Base-by-base conservation (phyloP, 2,329 filamentous ascomycete genomes). In the Neonectria magnoliae region DNA sequence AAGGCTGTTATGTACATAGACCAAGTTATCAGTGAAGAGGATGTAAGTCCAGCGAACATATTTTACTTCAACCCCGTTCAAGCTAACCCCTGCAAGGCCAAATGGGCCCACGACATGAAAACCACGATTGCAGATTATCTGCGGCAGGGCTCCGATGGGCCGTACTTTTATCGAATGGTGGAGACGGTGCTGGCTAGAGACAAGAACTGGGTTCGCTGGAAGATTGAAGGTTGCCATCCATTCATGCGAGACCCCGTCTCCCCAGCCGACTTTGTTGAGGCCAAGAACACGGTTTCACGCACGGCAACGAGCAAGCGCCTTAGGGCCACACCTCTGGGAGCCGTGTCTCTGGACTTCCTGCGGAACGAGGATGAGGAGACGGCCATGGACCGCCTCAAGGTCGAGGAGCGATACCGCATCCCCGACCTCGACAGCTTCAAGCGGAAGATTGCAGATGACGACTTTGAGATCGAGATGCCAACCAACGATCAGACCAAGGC, bases 141-240 rank as follows among this genome's bases (percentile, higher is more conserved):
- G 61, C 91, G 92, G 75, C 86, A 90, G 72, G 93, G 93, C 20
- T 81, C 85, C 45, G 94, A 97, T 74, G 96, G 96, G 31, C 92
- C 93, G 68, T 97, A 97, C 79, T 99, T 98, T 79, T 92, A 94
- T 80, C 91, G 96, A 42, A 97, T 98, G 88, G 94, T 99, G 33
- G 95, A 98, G 77, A 98, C 94, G 13, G 95, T 99, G 33, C 87
- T 99, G 31, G 93, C 93, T 25, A 88, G 96, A 68, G 96, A 99
- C 79, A 98, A 98, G 83, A 98, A 98, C 76, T 99, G 97, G 97
- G 94, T 97, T 48, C 91, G 94, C 67, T 99, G 96, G 96, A 99
- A 99, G 81, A 91, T 95, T 65, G 94, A 98, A 77, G 93, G 91
- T 70, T 99, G 96, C 77, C 93, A 93, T 25, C 88, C 91, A 6